phyloP scores from a whole-genome alignment of 2,329 filamentous ascomycete genomes.

The Didymella exigua region DNA sequence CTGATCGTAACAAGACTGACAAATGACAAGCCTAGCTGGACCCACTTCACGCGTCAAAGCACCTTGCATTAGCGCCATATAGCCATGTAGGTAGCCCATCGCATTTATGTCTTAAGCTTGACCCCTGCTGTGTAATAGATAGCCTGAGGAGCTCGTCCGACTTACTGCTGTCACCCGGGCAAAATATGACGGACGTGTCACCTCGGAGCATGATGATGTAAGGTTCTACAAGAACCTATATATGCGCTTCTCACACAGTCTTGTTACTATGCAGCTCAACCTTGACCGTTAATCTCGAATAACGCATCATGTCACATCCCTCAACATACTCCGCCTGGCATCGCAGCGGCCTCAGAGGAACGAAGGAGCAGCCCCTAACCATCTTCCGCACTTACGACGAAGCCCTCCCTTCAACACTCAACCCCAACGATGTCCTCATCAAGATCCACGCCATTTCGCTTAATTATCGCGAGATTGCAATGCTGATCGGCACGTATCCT shows the following conservation, averaged over 20 bases:
- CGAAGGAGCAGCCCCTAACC: neutral
- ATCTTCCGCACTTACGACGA: slow-evolving; percentile 12
- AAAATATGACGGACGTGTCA: neutral
- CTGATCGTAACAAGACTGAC: no score
- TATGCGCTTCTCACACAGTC: no score
- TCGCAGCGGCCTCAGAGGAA: slow-evolving; percentile 7
- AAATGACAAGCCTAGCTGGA: no score
- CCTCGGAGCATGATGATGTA: no score
- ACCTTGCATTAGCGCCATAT: no score
- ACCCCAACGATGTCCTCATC: slow-evolving; percentile 27
- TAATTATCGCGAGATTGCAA: slow-evolving; percentile 38
- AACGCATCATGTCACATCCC: neutral
- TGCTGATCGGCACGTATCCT: slow-evolving; percentile 29
- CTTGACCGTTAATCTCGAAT: neutral
- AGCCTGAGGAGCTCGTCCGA: neutral
- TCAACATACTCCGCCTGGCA: slow-evolving; percentile 11
- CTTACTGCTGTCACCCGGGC: neutral
- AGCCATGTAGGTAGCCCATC: no score
- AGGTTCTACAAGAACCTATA: neutral
- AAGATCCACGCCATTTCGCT: slow-evolving; percentile 35
- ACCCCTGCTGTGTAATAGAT: neutral
- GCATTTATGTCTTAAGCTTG: neutral
- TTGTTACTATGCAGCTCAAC: no score
- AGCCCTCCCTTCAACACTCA: slow-evolving; percentile 21
- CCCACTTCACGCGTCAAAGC: no score